Percentiles rank a stretch among this genome's conserved stretches.
Conservation (phyloP, 345 rosid genomes). For the Murraya paniculata region DNA sequence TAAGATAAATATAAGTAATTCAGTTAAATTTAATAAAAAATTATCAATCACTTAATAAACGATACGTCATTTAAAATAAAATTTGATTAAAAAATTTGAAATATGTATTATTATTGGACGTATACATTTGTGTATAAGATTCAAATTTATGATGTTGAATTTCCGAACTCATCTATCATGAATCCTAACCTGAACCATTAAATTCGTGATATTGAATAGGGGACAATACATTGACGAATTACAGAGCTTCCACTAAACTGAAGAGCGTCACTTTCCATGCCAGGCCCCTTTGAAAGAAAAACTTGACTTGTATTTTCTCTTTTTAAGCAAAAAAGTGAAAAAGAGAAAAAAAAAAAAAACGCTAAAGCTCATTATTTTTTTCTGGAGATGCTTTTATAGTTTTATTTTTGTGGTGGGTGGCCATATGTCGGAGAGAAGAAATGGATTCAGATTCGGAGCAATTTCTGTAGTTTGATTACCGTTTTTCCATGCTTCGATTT, state of each 20-base stretch:
- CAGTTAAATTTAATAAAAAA: rapidly evolving
- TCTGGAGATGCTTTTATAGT: no score
- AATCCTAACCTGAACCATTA: no score
- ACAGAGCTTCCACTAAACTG: neutral
- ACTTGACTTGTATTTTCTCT: no score
- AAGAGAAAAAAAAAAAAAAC: neutral
- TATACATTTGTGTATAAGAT: no score
- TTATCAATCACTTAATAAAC: no score
- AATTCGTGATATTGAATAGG: no score
- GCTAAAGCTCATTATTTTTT: no score
- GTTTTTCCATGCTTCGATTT: neutral
- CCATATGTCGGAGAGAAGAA: neutral
- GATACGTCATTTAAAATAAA: rapidly evolving
- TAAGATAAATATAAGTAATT: rapidly evolving
- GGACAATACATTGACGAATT: neutral
- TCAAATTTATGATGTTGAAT: no score
- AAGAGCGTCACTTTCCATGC: slow-evolving; percentile 6
- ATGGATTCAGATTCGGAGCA: neutral
- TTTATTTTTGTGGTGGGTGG: neutral
- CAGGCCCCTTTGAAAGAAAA: neutral
- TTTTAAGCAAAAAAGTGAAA: neutral
- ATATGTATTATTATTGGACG: rapidly evolving
- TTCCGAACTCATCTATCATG: no score
- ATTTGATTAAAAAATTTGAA: neutral
- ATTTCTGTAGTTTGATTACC: neutral